A percentile compares a stretch with the other conserved stretches of the same genome.
Conservation (phyloP, 2,329 filamentous ascomycete genomes). For the Alternaria ethzedia region DNA sequence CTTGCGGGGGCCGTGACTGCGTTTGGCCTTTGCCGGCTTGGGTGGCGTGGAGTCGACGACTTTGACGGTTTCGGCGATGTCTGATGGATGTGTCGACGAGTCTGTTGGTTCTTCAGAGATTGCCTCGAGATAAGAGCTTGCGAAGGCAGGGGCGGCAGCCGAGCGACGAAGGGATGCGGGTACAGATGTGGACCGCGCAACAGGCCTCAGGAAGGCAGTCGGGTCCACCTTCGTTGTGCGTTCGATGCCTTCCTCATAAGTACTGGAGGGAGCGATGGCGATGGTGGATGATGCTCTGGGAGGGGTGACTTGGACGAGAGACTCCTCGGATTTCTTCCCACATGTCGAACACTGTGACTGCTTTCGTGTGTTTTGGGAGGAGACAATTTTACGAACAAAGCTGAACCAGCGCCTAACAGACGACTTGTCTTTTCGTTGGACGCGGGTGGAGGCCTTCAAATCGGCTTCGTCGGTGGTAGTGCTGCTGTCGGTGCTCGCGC, state of each 20-base stretch:
- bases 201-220: not conserved
- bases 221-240: not conserved
- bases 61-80: not conserved
- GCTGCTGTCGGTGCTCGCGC: not conserved
- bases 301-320: not conserved
- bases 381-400: not conserved
- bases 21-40: not conserved
- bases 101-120: not conserved
- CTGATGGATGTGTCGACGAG: not conserved
- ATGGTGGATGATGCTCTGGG: not conserved
- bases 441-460: not conserved
- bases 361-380: not conserved
- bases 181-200: not conserved
- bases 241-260: not conserved
- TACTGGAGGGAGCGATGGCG: not conserved
- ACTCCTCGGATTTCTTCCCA: not conserved
- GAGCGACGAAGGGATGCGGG: not conserved
- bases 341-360: not conserved
- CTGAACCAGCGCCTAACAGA: not conserved
- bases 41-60: not conserved
- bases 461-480: not conserved
- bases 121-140: not conserved
- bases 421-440: not conserved
- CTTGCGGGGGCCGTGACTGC: not conserved
- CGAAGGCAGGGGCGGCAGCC: not conserved